These are phyloP conservation scores for Colletotrichum noveboracense DNA, from an alignment of 2,329 filamentous ascomycete genomes.

Conservation along the genomic window DNA sequence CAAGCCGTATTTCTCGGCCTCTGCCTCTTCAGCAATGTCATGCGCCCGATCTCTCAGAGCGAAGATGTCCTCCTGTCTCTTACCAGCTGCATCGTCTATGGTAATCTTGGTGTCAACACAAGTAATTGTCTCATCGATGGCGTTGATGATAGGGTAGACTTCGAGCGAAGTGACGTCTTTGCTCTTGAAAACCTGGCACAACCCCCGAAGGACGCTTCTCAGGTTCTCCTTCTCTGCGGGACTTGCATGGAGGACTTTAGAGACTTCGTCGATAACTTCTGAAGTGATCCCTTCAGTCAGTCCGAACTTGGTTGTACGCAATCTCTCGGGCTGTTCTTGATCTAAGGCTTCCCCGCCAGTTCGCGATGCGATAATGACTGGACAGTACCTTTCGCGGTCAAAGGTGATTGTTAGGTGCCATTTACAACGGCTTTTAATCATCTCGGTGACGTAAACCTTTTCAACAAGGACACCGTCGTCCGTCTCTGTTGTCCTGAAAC, in stretches of 20 bases:
- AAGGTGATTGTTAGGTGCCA: slow-evolving; percentile 49
- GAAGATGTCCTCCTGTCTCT: slow-evolving; percentile 47
- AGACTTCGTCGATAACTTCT: slow-evolving; percentile 13
- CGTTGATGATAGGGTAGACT: slow-evolving; percentile 40
- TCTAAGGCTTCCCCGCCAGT: slow-evolving; percentile 20
- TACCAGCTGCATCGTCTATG: slow-evolving; percentile 52
- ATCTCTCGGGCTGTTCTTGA: neutral
- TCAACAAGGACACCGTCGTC: slow-evolving; percentile 22
- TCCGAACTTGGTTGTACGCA: slow-evolving; percentile 28
- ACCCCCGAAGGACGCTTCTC: neutral
- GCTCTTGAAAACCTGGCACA: slow-evolving; percentile 45
- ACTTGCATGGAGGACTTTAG: slow-evolving; percentile 2
- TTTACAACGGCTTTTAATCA: slow-evolving; percentile 30
- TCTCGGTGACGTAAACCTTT: slow-evolving; percentile 41
- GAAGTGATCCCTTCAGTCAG: slow-evolving; percentile 31
- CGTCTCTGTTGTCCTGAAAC: neutral
- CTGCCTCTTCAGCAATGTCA: slow-evolving; percentile 38
- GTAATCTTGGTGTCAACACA: slow-evolving; percentile 44
- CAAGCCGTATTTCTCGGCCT: slow-evolving; percentile 67
- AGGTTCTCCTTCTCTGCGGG: neutral
- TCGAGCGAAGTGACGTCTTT: slow-evolving; percentile 54
- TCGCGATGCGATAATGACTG: slow-evolving; percentile 40
- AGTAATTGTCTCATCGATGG: slow-evolving; percentile 30
- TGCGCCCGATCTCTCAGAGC: slow-evolving; percentile 35
- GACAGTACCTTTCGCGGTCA: slow-evolving; percentile 44